A percentile compares a stretch with the other conserved stretches of the same genome.
Conservation (phyloP, 257 asterid species). For the Oldenlandia corymbosa region DNA sequence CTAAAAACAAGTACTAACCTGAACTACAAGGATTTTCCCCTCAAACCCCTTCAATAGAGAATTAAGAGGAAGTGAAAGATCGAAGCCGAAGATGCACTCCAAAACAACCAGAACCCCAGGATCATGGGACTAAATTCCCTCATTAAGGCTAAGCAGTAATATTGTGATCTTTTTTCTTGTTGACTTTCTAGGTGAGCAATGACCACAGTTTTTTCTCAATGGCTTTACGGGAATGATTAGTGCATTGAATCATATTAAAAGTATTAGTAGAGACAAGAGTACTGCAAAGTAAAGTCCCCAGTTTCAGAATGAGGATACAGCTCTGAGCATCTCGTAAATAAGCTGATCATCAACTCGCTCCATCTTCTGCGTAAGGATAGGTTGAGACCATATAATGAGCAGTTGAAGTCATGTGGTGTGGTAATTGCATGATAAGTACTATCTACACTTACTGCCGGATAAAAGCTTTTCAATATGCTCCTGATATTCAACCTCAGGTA, state of each 20-base stretch:
- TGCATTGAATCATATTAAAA: neutral
- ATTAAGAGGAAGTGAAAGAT: conserved; percentile 82
- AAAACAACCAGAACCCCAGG: conserved; percentile 69
- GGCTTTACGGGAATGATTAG: neutral
- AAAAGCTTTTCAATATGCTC: conserved; percentile 53
- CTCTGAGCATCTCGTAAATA: conserved; percentile 71
- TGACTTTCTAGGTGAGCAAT: neutral
- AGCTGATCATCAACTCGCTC: conserved; percentile 71
- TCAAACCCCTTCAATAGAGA: conserved; percentile 62
- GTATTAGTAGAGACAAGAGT: no score
- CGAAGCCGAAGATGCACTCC: conserved; percentile 81
- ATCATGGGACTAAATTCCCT: conserved; percentile 55
- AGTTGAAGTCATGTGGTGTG: neutral
- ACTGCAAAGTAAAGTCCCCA: no score
- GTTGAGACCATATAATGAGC: conserved; percentile 15
- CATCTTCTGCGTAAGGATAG: conserved; percentile 43
- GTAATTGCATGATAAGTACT: conserved; percentile 8
- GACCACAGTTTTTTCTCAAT: no score
- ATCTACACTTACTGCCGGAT: conserved; percentile 65
- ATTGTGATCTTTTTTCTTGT: neutral
- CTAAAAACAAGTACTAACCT: conserved; percentile 37
- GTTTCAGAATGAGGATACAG: conserved; percentile 66
- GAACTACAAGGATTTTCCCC: conserved; percentile 55
- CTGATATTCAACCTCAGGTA: conserved; percentile 62
- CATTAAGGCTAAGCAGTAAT: conserved; percentile 46